Conservation (phyloP, 2,329 filamentous ascomycete species). For the Cercospora brassicicola region DNA sequence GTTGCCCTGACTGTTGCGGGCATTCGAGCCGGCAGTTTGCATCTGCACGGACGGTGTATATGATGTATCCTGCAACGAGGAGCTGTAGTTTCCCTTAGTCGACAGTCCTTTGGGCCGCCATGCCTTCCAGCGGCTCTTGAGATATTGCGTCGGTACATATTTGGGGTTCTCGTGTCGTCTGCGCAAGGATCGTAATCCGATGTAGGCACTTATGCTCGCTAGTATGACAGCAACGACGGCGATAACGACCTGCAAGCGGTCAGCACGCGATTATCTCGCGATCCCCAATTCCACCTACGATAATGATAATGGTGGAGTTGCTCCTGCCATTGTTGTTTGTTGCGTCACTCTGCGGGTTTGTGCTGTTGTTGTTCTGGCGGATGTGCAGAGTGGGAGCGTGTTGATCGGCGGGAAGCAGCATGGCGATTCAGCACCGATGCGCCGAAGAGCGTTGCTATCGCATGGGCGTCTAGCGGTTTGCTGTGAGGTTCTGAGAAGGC, state of each 20-base stretch:
- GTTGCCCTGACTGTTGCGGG: conserved; percentile 27
- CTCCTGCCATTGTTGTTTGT: conserved; percentile 6
- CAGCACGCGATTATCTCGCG: not conserved
- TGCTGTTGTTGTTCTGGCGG: conserved; percentile 7
- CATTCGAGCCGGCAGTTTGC: conserved; percentile 29
- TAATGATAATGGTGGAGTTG: conserved; percentile 14
- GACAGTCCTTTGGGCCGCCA: conserved; percentile 33
- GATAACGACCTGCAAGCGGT: conserved; percentile 20
- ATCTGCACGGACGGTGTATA: conserved; percentile 31
- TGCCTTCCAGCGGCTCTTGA: conserved; percentile 38
- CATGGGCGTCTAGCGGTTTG: conserved; percentile 14
- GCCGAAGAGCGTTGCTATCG: conserved; percentile 15
- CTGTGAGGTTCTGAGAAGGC: conserved; percentile 2
- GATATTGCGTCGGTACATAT: conserved; percentile 36
- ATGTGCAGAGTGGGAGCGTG: not conserved
- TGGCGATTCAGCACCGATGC: conserved; percentile 23
- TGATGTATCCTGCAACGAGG: conserved; percentile 33
- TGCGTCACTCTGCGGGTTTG: not conserved
- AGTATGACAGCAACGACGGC: conserved; percentile 20
- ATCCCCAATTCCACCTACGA: conserved; percentile 9
- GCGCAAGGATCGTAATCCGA: conserved; percentile 23
- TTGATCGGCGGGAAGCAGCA: conserved; percentile 23
- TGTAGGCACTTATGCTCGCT: conserved; percentile 13
- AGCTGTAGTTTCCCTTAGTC: conserved; percentile 36
- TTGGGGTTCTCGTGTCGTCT: conserved; percentile 31